A percentile compares a stretch with the other conserved stretches of the same genome.
These are phyloP conservation scores for Termitomyces sp. DNA, from an alignment of 768 basidiomycete genomes.

Conservation along the genomic window DNA sequence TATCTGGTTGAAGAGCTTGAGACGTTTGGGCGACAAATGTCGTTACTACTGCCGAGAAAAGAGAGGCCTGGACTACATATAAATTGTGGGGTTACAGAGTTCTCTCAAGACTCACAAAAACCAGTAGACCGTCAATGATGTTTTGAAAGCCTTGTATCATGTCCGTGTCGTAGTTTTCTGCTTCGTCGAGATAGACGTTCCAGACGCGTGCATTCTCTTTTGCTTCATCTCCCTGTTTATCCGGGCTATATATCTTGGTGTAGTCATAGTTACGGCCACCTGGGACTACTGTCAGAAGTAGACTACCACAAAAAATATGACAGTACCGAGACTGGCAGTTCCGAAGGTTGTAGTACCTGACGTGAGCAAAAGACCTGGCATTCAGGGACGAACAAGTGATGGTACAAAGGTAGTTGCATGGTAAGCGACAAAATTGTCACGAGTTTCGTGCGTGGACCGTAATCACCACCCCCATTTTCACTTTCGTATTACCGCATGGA, in stretches of 20 bases:
- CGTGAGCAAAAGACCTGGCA: not conserved
- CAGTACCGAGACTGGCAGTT: not conserved
- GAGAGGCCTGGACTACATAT: not conserved
- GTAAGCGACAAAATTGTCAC: not conserved
- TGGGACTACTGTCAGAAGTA: not conserved
- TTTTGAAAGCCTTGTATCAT: constrained; percentile 1
- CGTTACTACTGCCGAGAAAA: constrained; percentile 2
- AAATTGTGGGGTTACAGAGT: not conserved
- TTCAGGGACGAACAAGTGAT: not conserved
- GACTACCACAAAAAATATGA: not conserved
- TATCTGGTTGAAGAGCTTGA: not conserved
- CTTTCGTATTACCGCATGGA: not conserved
- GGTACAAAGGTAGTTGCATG: not conserved
- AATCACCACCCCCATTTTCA: too few relatives aligned
- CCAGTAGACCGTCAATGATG: constrained; percentile 1
- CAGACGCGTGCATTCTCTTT: constrained; percentile 1
- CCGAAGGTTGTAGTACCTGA: not conserved
- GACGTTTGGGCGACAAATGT: constrained; percentile 2
- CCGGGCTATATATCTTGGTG: not conserved
- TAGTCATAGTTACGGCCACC: constrained; percentile 5
- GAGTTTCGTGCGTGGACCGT: not conserved
- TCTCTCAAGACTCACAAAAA: not conserved
- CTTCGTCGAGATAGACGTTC: constrained; percentile 1
- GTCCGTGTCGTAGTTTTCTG: constrained; percentile 2
- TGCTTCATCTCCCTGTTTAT: not conserved